These are phyloP conservation scores for Aspergillus brasiliensis DNA, from an alignment of 2,329 filamentous ascomycete species.

Conservation along the genomic window DNA sequence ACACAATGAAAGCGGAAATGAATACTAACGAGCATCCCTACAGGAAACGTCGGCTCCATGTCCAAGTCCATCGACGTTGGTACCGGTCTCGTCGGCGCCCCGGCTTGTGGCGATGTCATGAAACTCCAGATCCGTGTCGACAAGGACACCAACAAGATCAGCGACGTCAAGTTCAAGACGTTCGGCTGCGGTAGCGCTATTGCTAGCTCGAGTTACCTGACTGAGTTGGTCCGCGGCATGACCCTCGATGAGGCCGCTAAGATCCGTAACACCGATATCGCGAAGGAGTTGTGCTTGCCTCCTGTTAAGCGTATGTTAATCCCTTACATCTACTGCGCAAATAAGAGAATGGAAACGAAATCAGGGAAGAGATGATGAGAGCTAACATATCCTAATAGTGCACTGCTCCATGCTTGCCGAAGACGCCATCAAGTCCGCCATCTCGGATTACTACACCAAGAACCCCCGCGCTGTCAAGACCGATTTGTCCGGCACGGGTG, in stretches of 20 bases:
- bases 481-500: slow-evolving; percentile 73
- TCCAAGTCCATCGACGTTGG: slow-evolving; percentile 76
- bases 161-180: slow-evolving; percentile 97
- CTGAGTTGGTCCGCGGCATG: slow-evolving; percentile 94
- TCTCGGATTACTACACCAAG: slow-evolving; percentile 88
- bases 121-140: slow-evolving; percentile 93
- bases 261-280: slow-evolving; percentile 97
- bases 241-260: slow-evolving; percentile 88
- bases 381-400: slow-evolving; percentile 50
- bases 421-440: slow-evolving; percentile 89
- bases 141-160: slow-evolving; percentile 81
- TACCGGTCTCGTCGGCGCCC: slow-evolving; percentile 87
- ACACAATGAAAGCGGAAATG: neutral
- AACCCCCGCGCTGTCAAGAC: slow-evolving; percentile 76
- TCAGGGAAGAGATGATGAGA: neutral
- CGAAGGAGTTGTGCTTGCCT: slow-evolving; percentile 90
- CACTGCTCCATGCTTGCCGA: slow-evolving; percentile 93
- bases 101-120: slow-evolving; percentile 90
- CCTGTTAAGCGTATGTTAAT: slow-evolving; percentile 76
- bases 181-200: slow-evolving; percentile 95
- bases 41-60: slow-evolving; percentile 64
- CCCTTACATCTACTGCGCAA: neutral
- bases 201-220: slow-evolving; percentile 90
- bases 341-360: neutral
- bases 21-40: neutral